Evolutionary conservation across 2,329 filamentous ascomycete species (phyloP), one percentile per base, ranked within the genome.

Genomic region (Cordyceps cicadae): DNA sequence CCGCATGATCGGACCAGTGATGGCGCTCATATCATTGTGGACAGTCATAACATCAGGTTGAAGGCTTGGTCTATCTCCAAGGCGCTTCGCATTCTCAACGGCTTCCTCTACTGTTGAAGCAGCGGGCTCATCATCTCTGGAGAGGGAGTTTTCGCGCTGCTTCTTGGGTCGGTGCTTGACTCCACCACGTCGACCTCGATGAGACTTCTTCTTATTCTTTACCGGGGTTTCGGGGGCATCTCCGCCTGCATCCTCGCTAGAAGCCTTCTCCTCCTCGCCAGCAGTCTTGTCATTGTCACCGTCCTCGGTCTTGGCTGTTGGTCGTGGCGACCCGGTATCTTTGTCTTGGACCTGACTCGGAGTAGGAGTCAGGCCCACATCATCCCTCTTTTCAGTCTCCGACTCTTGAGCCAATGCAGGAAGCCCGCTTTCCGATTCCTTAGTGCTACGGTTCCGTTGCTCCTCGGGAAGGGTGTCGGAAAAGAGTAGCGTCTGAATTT

Each of bases 171-270:
- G 82, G 62, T 88, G 85, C 70, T 87, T 87, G 19, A 83, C 81
- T 2, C 89, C 88, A 24, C 88, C 89, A 53, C 89, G 82, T n/a
- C 84, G 81, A 4, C 89, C 89, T 60, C 88, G 80, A 60, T 88
- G 87, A 0, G 83, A 80, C 70, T 87, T 89, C 69, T 85, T 87
- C 71, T 87, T 87, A 67, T 85, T 86, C 17, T 86, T 87, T 2
- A 69, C 70, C 12, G 70, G 58, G 56, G 67, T 58, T 50, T 69
- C 69, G 0, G 64, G 66, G 4, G 15, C 26, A 24, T 61, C 64
- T 0, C 15, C 52, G n/a, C 17, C 62, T 0, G 21, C n/a, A 6
- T 60, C 41, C 15, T 61, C 59, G 12, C 63, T 37, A 29, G 62
- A 60, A 12, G 58, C 56, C 6, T 64, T 63, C 14, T 34, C 21